A percentile compares a stretch with the other conserved stretches of the same genome.
Conservation (phyloP, 768 basidiomycete species). For the Suillus subalutaceus region DNA sequence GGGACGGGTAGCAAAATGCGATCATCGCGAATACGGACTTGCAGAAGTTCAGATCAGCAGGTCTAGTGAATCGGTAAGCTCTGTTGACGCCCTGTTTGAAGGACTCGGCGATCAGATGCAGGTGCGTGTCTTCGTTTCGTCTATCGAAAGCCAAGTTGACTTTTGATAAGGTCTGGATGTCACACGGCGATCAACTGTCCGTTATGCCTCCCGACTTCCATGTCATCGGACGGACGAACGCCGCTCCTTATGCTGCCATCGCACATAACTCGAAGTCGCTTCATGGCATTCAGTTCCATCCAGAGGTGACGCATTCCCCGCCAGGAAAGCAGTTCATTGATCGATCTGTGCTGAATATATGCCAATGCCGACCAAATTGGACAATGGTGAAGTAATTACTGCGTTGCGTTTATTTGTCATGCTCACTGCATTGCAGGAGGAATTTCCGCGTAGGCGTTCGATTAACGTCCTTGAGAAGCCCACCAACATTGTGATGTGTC, state of each 20-base stretch:
- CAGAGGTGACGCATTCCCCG: slow-evolving; percentile 88
- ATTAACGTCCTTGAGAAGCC: too few relatives aligned
- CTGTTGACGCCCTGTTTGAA: slow-evolving; percentile 79
- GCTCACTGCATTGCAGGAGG: slow-evolving; percentile 59
- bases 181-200: slow-evolving; percentile 93
- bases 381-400: slow-evolving; percentile 71
- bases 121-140: slow-evolving; percentile 43
- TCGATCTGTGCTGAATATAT: slow-evolving; percentile 83
- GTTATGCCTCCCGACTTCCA: slow-evolving; percentile 82
- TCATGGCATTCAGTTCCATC: slow-evolving; percentile 97
- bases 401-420: slow-evolving; percentile 13
- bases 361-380: slow-evolving; percentile 82
- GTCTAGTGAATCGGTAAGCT: slow-evolving; percentile 48
- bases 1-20: slow-evolving; percentile 82
- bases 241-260: slow-evolving; percentile 91
- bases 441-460: slow-evolving; percentile 49
- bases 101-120: slow-evolving; percentile 88
- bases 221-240: slow-evolving; percentile 82
- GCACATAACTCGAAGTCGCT: slow-evolving; percentile 87
- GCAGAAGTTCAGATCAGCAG: too few relatives aligned
- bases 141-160: neutral
- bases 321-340: slow-evolving; percentile 89
- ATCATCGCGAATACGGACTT: slow-evolving; percentile 98
- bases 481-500: too few relatives aligned
- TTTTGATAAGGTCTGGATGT: slow-evolving; percentile 92